A percentile compares a stretch with the other conserved stretches of the same genome.
phyloP scores from a whole-genome alignment of 2,329 filamentous ascomycete species.

The Lachnellula suecica region DNA sequence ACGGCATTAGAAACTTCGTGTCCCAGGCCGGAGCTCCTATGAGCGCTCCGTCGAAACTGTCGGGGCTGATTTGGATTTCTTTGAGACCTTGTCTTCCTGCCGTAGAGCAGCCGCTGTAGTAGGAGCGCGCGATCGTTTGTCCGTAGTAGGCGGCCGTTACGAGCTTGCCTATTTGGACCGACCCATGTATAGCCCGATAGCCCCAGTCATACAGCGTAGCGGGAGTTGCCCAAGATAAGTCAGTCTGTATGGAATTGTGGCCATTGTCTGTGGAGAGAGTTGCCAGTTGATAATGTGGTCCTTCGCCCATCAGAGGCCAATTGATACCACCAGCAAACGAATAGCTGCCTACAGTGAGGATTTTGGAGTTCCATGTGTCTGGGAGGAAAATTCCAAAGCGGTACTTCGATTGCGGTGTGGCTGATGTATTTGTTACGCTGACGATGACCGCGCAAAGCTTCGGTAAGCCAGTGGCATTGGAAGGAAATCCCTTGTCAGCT shows the following conservation, averaged over 20 bases:
- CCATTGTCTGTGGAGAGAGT: background rate
- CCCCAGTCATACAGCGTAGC: background rate
- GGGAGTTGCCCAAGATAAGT: background rate
- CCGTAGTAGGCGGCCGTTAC: background rate
- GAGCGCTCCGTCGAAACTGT: slow-evolving; percentile 48
- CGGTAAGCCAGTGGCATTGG: background rate
- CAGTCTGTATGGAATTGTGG: background rate
- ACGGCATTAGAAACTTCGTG: background rate
- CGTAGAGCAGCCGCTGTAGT: slow-evolving; percentile 47
- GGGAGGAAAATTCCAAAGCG: background rate
- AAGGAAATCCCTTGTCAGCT: background rate
- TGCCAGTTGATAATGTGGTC: background rate
- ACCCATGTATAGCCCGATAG: background rate
- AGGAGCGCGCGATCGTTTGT: slow-evolving; percentile 16
- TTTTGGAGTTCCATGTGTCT: background rate
- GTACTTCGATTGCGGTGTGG: background rate
- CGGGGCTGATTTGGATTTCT: slow-evolving; percentile 41
- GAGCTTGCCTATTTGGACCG: background rate
- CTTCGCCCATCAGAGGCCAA: background rate
- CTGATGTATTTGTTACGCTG: background rate
- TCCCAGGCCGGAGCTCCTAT: slow-evolving; percentile 36
- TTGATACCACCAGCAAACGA: background rate
- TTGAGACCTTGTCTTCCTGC: slow-evolving; percentile 48
- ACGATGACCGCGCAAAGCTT: background rate
- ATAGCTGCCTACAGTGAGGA: background rate